Evolutionary conservation across 192 early-diverging fungal species (phyloP), one percentile per base, ranked within the genome.

Genomic region (Umbelopsis sp.): DNA sequence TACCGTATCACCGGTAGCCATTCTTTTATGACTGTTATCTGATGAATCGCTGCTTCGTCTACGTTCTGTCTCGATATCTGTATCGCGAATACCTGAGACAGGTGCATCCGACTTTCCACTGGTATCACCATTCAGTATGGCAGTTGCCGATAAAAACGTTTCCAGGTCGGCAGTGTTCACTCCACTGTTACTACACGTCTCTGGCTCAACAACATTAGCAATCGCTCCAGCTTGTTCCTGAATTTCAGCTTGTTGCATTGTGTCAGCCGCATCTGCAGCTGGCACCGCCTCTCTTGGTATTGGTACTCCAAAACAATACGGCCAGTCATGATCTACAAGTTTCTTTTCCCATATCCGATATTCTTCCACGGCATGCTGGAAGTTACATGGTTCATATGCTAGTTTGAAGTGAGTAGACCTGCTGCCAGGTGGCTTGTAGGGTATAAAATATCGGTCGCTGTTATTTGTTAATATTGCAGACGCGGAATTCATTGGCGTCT

Each of bases 401-500:
- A 95, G 80, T 68, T 81, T 83, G 81, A 97, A 97, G 70, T 91
- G 88, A 6, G 85, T 90, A 44, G 86, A 87, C 20, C 81, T 74
- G 3, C 88, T 85, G 13, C 89, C 90, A 23, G 81, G 81, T 0
- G 91, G 91, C 58, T 90, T 88, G 74, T 90, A 90, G 46, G 87
- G 82, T 46, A 86, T 77, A 82, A 93, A 94, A 70, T 90, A 88
- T 61, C 86, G 83, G 73, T 94, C 93, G 15, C 84, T 82, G 51
- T 93, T 93, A 47, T 89, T 89, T 7, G 93, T 93, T 64, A 94
- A 74, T 51, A 91, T 78, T 6, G 90, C 89, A 21, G 89, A 91
- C 2, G 90, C 90, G 23, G 89, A 91, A 70, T 93, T 94, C 83
- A 83, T 82, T 0, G 93, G 93, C 27, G 92, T 94, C 84, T 89